A percentile compares a stretch with the other conserved stretches of the same genome.
phyloP scores from a whole-genome alignment of 768 basidiomycete genomes.

The Trametes coccinea region DNA sequence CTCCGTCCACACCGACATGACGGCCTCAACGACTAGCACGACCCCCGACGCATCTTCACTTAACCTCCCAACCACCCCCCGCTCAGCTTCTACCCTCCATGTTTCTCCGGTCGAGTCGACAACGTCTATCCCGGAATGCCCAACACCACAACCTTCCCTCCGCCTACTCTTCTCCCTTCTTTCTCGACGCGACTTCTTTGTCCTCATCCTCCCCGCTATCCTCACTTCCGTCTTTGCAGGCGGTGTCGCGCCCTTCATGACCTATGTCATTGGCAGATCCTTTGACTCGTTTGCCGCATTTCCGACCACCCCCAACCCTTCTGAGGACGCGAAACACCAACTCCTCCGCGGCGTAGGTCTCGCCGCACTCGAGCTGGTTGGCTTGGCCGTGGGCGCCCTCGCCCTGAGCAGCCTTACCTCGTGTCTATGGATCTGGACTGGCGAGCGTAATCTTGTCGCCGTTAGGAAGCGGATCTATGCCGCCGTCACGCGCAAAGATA shows the following conservation, averaged over 20 bases:
- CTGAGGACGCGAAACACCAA: conserved; percentile 46
- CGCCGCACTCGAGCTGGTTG: conserved; percentile 66
- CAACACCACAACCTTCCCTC: conserved; percentile 50
- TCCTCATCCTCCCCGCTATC: conserved; percentile 65
- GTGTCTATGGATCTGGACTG: conserved; percentile 83
- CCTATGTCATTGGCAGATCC: conserved; percentile 71
- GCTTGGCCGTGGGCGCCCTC: conserved; percentile 64
- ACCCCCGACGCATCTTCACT: conserved; percentile 25
- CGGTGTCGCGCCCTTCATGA: conserved; percentile 84
- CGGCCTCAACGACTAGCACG: conserved; percentile 24
- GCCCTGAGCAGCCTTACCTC: conserved; percentile 73
- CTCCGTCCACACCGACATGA: conserved; percentile 27
- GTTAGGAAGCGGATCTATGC: conserved; percentile 69
- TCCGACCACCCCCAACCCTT: conserved; percentile 42
- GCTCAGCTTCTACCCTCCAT: conserved; percentile 24
- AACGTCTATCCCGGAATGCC: conserved; percentile 27
- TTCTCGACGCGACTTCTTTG: conserved; percentile 52
- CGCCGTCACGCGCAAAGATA: conserved; percentile 65
- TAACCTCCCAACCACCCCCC: conserved; percentile 20
- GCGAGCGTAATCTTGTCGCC: conserved; percentile 73
- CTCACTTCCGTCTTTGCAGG: conserved; percentile 63
- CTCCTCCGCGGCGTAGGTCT: conserved; percentile 60
- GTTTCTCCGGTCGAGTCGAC: conserved; percentile 23
- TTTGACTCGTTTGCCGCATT: conserved; percentile 73
- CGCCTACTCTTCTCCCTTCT: conserved; percentile 68